Evolutionary conservation across 495 filamentous ascomycete species (phyloP).

Genomic region (Podospora fimiseda): DNA sequence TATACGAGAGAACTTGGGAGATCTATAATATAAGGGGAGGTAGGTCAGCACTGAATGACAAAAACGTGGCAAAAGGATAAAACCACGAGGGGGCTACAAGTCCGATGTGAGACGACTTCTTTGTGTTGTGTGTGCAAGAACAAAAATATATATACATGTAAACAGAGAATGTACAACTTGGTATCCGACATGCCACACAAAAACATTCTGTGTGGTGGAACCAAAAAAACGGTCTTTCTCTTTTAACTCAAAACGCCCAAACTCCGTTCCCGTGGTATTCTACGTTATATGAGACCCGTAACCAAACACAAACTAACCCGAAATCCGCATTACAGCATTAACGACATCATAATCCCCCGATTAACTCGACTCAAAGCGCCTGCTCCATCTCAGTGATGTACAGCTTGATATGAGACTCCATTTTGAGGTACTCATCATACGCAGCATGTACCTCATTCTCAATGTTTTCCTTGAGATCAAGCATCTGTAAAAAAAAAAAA

Average conservation of each 20-base stretch:
- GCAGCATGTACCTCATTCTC: constrained; percentile 84
- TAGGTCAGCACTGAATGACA: not conserved
- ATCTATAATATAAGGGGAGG: too few species aligned
- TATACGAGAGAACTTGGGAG: constrained; percentile 43
- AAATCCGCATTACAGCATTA: too few species aligned
- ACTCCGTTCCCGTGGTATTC: constrained; percentile 20
- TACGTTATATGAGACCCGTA: constrained; percentile 3
- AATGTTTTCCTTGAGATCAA: constrained; percentile 92
- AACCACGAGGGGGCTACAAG: not conserved
- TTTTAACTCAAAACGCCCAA: not conserved
- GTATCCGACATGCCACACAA: too few species aligned
- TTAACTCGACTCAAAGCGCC: constrained; percentile 59
- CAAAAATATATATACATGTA: too few species aligned
- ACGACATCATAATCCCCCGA: too few species aligned
- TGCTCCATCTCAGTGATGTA: constrained; percentile 99
- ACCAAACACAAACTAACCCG: constrained; percentile 2
- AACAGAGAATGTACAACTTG: too few species aligned
- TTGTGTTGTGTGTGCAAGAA: not conserved
- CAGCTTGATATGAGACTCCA: constrained; percentile 92
- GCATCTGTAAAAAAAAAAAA: constrained; percentile 73
- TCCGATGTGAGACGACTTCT: not conserved
- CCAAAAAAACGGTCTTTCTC: not conserved
- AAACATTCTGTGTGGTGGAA: not conserved
- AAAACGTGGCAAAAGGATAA: not conserved
- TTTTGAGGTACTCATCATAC: constrained; percentile 88